Percentiles rank a stretch among this genome's conserved stretches.
Conservation (phyloP, 768 basidiomycete species). For the Panaeolus cyanescens region DNA sequence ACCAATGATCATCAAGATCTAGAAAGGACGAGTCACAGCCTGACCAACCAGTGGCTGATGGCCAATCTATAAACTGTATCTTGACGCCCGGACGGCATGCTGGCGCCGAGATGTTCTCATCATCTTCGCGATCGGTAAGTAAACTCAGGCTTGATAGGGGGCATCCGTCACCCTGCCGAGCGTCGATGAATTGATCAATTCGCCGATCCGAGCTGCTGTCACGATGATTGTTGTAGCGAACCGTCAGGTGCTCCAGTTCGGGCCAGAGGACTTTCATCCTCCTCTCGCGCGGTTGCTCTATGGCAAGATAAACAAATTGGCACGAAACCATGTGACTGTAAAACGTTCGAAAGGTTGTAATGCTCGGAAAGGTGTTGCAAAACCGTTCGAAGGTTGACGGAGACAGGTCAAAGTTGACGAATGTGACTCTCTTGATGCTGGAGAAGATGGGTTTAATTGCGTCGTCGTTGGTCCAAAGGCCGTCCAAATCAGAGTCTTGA, state of each 20-base stretch:
- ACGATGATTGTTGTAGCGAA: slow-evolving; percentile 26
- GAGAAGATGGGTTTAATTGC: slow-evolving; percentile 29
- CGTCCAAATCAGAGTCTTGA: slow-evolving; percentile 42
- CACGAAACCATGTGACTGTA: slow-evolving; percentile 22
- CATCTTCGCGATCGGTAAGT: neutral
- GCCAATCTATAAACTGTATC: neutral
- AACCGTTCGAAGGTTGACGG: slow-evolving; percentile 26
- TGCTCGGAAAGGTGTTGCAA: slow-evolving; percentile 32
- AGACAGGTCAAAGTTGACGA: slow-evolving; percentile 44
- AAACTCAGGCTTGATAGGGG: neutral
- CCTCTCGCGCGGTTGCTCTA: slow-evolving; percentile 11
- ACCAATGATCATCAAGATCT: neutral
- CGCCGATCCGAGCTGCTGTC: neutral
- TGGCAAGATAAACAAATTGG: slow-evolving; percentile 27
- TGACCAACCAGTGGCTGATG: neutral
- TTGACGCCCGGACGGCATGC: neutral
- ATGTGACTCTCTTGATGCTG: slow-evolving; percentile 35
- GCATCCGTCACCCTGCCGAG: neutral
- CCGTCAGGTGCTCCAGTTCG: slow-evolving; percentile 28
- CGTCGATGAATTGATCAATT: neutral
- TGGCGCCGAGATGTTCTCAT: neutral
- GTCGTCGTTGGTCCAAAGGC: slow-evolving; percentile 25
- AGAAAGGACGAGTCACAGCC: neutral
- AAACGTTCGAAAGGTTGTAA: slow-evolving; percentile 32
- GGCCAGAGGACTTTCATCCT: slow-evolving; percentile 33